Evolutionary conservation across 768 basidiomycete genomes (phyloP).

Genomic region (Psilocybe subaeruginosa): DNA sequence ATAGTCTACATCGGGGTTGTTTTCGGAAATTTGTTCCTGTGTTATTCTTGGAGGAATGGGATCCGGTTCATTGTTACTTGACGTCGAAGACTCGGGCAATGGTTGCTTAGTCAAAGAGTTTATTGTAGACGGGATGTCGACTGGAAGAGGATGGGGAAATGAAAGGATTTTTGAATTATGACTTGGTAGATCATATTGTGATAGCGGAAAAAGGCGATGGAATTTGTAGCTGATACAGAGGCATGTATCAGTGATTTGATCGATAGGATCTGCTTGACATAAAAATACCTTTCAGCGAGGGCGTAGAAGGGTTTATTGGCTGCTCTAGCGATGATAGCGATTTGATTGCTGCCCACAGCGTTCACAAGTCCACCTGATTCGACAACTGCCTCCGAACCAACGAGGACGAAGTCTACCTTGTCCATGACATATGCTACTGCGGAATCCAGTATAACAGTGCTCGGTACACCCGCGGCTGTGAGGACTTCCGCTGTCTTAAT

Average conservation of each 20-base stretch:
- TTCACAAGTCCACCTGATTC: slow-evolving; percentile 94
- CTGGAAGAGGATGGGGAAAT: slow-evolving; percentile 50
- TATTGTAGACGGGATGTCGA: slow-evolving; percentile 26
- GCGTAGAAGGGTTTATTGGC: slow-evolving; percentile 97
- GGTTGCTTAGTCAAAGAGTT: slow-evolving; percentile 20
- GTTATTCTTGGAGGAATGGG: slow-evolving; percentile 58
- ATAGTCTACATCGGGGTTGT: slow-evolving; percentile 92
- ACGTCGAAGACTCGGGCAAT: slow-evolving; percentile 15
- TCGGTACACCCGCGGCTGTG: slow-evolving; percentile 89
- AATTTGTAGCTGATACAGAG: slow-evolving; percentile 84
- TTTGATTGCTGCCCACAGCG: slow-evolving; percentile 94
- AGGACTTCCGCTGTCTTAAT: slow-evolving; percentile 90
- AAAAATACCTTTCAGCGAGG: slow-evolving; percentile 79
- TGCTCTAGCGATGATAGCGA: slow-evolving; percentile 94
- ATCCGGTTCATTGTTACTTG: slow-evolving; percentile 24
- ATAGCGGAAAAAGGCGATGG: slow-evolving; percentile 92
- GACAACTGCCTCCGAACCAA: slow-evolving; percentile 97
- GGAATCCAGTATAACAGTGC: slow-evolving; percentile 93
- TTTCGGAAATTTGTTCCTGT: slow-evolving; percentile 78
- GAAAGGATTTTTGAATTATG: slow-evolving; percentile 77
- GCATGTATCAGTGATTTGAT: slow-evolving; percentile 21
- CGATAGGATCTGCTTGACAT: slow-evolving; percentile 23
- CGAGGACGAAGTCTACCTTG: slow-evolving; percentile 91
- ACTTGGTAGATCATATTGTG: slow-evolving; percentile 87
- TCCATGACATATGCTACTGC: slow-evolving; percentile 98